Conservation (phyloP, 1,284 basidiomycete species). For the Boletus semigastroideus region DNA sequence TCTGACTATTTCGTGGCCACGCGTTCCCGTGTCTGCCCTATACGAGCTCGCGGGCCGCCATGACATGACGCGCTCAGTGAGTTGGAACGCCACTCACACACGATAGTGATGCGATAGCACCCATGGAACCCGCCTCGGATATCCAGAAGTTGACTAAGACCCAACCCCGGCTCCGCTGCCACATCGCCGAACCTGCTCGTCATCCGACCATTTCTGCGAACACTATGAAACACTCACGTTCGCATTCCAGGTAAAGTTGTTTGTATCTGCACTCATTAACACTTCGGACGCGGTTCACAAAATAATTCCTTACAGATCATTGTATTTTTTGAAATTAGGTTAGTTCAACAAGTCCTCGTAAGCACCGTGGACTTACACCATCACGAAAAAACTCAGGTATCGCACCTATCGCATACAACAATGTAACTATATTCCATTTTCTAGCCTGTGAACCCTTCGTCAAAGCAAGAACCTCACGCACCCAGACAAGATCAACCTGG, state of each 20-base stretch:
- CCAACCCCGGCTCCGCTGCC: too few relatives aligned
- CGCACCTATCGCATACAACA: conserved; percentile 23
- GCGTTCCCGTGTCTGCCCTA: too few relatives aligned
- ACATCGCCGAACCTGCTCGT: too few relatives aligned
- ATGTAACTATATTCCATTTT: conserved; percentile 18
- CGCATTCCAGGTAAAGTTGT: conserved; percentile 7
- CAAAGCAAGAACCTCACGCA: background rate
- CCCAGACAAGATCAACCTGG: conserved; percentile 23
- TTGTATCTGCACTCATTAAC: conserved; percentile 9
- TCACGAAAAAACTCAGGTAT: conserved; percentile 19
- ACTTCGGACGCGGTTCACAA: background rate
- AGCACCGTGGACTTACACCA: conserved; percentile 9
- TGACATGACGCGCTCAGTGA: too few relatives aligned
- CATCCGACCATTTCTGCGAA: too few relatives aligned
- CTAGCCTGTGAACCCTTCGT: conserved; percentile 7
- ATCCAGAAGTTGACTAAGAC: too few relatives aligned
- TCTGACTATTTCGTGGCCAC: too few relatives aligned
- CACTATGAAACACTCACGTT: conserved; percentile 4
- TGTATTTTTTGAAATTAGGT: conserved; percentile 7
- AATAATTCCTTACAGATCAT: conserved; percentile 11
- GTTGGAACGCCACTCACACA: too few relatives aligned
- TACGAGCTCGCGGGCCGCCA: too few relatives aligned
- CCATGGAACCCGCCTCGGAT: too few relatives aligned
- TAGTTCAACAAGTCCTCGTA: background rate
- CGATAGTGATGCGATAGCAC: too few relatives aligned